phyloP scores from a whole-genome alignment of 1,139 yeast genomes.

The Pneumocystis wakefieldiae region DNA sequence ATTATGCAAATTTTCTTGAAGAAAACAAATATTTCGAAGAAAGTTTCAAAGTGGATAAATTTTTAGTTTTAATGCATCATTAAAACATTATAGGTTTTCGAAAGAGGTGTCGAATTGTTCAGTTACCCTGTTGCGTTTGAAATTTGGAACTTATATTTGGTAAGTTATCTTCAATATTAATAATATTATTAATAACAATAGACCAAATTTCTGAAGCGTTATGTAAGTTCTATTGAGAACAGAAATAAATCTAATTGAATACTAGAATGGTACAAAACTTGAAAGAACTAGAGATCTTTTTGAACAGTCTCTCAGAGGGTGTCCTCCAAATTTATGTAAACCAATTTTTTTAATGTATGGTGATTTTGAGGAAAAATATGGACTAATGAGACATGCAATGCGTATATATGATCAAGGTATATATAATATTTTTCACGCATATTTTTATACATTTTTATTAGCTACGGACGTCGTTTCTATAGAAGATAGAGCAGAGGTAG shows the following conservation, averaged over 20 bases:
- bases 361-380: conserved; percentile 43
- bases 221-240: conserved; percentile 16
- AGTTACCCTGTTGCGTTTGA: conserved; percentile 50
- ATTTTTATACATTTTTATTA: not conserved
- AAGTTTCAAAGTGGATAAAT: conserved; percentile 31
- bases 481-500: conserved; percentile 22
- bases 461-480: conserved; percentile 18
- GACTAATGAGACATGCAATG: conserved; percentile 32
- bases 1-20: conserved; percentile 50
- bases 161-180: not conserved
- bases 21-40: conserved; percentile 35
- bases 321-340: conserved; percentile 37
- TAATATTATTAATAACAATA: not conserved
- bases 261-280: conserved; percentile 16
- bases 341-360: conserved; percentile 43
- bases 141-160: conserved; percentile 55
- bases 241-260: not conserved
- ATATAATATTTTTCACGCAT: conserved; percentile 11
- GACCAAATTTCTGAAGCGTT: conserved; percentile 33
- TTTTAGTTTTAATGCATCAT: not conserved
- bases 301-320: conserved; percentile 41
- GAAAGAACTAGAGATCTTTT: conserved; percentile 63
- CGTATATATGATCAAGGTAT: conserved; percentile 33
- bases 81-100: conserved; percentile 31
- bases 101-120: conserved; percentile 48